A percentile compares a stretch with the other conserved stretches of the same genome.
Evolutionary conservation across 768 basidiomycete genomes (phyloP).

Genomic region (Leucocoprinus leucothites): DNA sequence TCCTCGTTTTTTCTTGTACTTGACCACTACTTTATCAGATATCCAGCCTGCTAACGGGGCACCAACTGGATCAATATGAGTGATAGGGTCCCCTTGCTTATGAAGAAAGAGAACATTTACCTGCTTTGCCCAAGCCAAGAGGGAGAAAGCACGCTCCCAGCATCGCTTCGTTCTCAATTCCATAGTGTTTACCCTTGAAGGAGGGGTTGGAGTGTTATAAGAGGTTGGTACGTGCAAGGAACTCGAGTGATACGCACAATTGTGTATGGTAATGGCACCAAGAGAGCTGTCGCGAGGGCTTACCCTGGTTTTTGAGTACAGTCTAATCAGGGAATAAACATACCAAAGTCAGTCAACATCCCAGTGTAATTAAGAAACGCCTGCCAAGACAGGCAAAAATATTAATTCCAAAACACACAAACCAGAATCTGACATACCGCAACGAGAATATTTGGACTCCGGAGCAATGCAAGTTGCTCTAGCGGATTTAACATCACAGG

Average conservation of each 20-base stretch:
- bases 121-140: conserved; percentile 54
- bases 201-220: not conserved
- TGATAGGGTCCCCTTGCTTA: not conserved
- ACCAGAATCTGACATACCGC: conserved; percentile 38
- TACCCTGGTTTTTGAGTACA: not conserved
- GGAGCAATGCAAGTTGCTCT: conserved; percentile 38
- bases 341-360: conserved; percentile 36
- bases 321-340: conserved; percentile 5
- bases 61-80: conserved; percentile 39
- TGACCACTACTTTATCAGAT: conserved; percentile 52
- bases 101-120: conserved; percentile 32
- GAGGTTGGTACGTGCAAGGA: not conserved
- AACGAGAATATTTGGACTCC: conserved; percentile 52
- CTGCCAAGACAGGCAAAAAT: not conserved
- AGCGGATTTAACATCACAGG: conserved; percentile 56
- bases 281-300: conserved; percentile 30
- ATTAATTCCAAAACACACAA: too few relatives aligned
- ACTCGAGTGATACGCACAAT: conserved; percentile 49
- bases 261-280: conserved; percentile 65
- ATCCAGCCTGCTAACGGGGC: conserved; percentile 56
- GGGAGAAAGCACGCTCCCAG: conserved; percentile 62
- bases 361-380: conserved; percentile 21
- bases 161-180: conserved; percentile 52
- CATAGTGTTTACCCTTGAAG: conserved; percentile 51
- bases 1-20: conserved; percentile 45